Percentiles rank a stretch among this genome's conserved stretches.
These are phyloP conservation scores for Eruca vesicaria DNA, from an alignment of 441 rosid genomes.

Conservation along the genomic window DNA sequence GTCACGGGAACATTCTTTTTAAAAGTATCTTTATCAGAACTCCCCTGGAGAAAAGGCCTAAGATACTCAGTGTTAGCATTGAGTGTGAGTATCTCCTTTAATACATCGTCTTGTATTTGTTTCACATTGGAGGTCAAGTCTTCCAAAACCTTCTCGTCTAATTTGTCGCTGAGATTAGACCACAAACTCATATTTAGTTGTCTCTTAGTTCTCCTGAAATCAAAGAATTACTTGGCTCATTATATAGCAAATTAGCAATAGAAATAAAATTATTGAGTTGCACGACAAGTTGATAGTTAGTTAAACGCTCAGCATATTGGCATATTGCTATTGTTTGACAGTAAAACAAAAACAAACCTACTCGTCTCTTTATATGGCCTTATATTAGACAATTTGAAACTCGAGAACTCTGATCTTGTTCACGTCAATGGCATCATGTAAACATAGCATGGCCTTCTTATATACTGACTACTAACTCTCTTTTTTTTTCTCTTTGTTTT, in stretches of 20 bases:
- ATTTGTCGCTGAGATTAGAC: not conserved
- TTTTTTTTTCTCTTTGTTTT: not conserved
- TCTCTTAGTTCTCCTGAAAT: not conserved
- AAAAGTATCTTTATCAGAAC: slow-evolving; percentile 39
- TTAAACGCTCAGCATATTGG: not conserved
- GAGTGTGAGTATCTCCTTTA: slow-evolving; percentile 37
- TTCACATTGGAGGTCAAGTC: slow-evolving; percentile 42
- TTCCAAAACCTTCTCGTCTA: slow-evolving; percentile 33
- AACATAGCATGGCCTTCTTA: not conserved
- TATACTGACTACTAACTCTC: not conserved
- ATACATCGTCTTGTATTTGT: slow-evolving; percentile 38
- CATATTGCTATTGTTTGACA: not conserved
- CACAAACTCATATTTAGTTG: slow-evolving; percentile 8
- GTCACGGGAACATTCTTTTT: slow-evolving; percentile 47
- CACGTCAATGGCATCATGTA: not conserved
- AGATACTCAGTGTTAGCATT: slow-evolving; percentile 47
- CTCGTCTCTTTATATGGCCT: not conserved
- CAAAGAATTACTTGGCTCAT: not conserved
- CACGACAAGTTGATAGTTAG: not conserved
- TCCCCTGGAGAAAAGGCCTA: slow-evolving; percentile 35
- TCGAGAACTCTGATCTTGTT: not conserved
- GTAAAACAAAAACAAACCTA: not conserved
- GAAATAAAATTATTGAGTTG: not conserved
- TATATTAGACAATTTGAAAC: not conserved
- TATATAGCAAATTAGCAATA: not conserved